phyloP scores from a whole-genome alignment of 2,329 filamentous ascomycete species.

The Magnaporthiopsis rhizophila region DNA sequence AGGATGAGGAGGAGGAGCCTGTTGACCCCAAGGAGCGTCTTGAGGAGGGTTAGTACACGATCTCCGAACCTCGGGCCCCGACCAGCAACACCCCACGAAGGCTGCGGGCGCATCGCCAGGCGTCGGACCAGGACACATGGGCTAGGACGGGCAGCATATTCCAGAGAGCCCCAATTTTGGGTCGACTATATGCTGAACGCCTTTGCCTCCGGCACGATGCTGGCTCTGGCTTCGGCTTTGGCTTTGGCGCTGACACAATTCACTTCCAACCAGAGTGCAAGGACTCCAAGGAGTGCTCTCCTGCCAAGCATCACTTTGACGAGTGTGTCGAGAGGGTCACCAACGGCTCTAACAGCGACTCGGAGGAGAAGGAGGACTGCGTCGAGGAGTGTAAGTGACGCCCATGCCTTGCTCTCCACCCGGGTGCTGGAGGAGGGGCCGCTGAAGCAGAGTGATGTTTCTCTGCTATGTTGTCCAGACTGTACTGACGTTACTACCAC shows the following conservation, averaged over 20 bases:
- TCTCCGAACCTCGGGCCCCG: background rate
- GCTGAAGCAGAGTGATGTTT: background rate
- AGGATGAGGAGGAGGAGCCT: slow-evolving; percentile 74
- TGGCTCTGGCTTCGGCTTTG: background rate
- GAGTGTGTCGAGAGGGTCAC: slow-evolving; percentile 91
- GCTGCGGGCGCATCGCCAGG: background rate
- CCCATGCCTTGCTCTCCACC: background rate
- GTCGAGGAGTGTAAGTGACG: slow-evolving; percentile 88
- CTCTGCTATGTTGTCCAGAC: background rate
- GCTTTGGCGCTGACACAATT: slow-evolving; percentile 13
- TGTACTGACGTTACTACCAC: slow-evolving; percentile 3
- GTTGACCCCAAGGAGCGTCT: slow-evolving; percentile 82
- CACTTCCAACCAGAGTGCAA: slow-evolving; percentile 63
- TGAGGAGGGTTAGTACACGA: slow-evolving; percentile 63
- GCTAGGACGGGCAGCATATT: background rate
- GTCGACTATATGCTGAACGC: background rate
- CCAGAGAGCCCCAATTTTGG: background rate
- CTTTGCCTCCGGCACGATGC: no score
- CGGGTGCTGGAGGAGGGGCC: background rate
- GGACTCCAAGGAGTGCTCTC: slow-evolving; percentile 75
- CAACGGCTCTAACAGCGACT: slow-evolving; percentile 47
- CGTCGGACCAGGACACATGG: background rate
- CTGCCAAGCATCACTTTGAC: slow-evolving; percentile 95
- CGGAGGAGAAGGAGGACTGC: slow-evolving; percentile 81
- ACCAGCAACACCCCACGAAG: background rate